These are phyloP conservation scores for Cercospora brassicicola DNA, from an alignment of 2,329 filamentous ascomycete species.

Conservation along the genomic window DNA sequence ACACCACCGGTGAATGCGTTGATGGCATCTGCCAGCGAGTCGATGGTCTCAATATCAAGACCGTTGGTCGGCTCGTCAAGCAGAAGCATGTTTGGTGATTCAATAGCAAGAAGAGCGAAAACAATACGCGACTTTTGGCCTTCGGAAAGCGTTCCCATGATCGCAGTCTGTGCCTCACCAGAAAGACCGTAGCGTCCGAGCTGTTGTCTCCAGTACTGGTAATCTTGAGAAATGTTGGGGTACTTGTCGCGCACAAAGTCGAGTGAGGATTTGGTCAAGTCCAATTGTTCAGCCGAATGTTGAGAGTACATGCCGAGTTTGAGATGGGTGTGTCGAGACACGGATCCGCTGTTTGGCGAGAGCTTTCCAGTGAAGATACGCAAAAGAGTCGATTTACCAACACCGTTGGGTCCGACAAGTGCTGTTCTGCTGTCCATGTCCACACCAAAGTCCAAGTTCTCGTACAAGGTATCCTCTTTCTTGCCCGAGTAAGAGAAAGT, in stretches of 20 bases:
- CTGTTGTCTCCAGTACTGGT: slow-evolving; percentile 99
- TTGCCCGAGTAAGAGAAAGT: slow-evolving; percentile 97
- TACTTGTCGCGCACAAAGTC: slow-evolving; percentile 99
- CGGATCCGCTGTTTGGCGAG: slow-evolving; percentile 75
- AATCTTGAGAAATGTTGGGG: slow-evolving; percentile 83
- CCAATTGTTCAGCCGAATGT: slow-evolving; percentile 97
- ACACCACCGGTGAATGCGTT: slow-evolving; percentile 96
- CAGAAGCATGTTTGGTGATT: slow-evolving; percentile 94
- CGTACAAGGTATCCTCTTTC: slow-evolving; percentile 86
- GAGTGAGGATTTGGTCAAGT: slow-evolving; percentile 94
- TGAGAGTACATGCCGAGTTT: slow-evolving; percentile 98
- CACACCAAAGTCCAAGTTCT: slow-evolving; percentile 94
- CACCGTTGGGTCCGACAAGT: slow-evolving; percentile 97
- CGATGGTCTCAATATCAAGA: slow-evolving; percentile 97
- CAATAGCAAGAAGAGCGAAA: slow-evolving; percentile 92
- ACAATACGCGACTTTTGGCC: slow-evolving; percentile 98
- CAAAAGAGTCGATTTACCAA: slow-evolving; percentile 95
- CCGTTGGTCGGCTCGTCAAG: slow-evolving; percentile 99
- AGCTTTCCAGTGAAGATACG: slow-evolving; percentile 96
- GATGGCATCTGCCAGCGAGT: slow-evolving; percentile 95
- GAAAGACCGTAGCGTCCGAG: slow-evolving; percentile 91
- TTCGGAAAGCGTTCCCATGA: slow-evolving; percentile 97
- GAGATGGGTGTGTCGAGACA: slow-evolving; percentile 93
- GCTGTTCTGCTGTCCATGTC: slow-evolving; percentile 99
- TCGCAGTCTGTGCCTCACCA: slow-evolving; percentile 89